These are phyloP conservation scores for Ilyonectria robusta DNA, from an alignment of 2,329 filamentous ascomycete genomes.

Conservation along the genomic window DNA sequence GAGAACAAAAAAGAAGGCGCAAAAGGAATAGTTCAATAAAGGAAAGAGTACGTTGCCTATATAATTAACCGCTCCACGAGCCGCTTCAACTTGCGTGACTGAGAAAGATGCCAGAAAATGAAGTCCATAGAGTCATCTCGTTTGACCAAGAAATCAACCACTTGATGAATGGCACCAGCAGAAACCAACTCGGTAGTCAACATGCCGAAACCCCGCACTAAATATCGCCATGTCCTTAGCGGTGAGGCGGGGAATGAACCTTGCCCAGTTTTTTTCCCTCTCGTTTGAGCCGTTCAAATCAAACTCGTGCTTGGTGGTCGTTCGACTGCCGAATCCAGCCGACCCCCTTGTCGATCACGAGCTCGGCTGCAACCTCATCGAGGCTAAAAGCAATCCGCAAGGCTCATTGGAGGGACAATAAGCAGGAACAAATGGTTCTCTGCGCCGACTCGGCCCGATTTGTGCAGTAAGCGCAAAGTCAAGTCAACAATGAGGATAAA, in stretches of 20 bases:
- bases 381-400: constrained; percentile 16
- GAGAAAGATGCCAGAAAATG: no score
- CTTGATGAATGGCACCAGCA: neutral
- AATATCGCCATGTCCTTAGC: neutral
- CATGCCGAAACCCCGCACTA: constrained; percentile 4
- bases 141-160: neutral
- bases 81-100: no score
- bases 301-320: neutral
- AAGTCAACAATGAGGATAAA: neutral
- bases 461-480: neutral
- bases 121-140: neutral
- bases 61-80: no score
- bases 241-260: constrained; percentile 5
- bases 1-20: no score
- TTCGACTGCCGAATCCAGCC: neutral
- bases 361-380: constrained; percentile 3
- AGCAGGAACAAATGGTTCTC: neutral
- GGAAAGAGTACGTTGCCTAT: no score
- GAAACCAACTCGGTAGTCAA: neutral
- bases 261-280: neutral
- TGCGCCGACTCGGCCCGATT: neutral
- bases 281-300: neutral
- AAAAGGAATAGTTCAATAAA: no score
- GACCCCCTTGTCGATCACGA: constrained; percentile 21
- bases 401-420: constrained; percentile 19